Conservation (phyloP, 1,284 basidiomycete genomes). For the Papiliotrema fonsecae region DNA sequence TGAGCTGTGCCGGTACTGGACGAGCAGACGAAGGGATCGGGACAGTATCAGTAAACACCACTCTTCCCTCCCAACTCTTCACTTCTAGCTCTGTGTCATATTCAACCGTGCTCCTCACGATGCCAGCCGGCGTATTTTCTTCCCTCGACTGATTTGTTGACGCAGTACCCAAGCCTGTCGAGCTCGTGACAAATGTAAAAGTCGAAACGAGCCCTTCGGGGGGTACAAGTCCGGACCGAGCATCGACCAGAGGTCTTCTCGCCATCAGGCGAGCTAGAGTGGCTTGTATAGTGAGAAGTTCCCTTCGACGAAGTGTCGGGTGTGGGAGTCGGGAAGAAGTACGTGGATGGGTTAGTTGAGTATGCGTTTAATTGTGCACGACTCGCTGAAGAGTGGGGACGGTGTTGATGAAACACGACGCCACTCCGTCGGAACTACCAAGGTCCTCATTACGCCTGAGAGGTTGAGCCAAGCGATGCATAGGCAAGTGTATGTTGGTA, state of each 20-base stretch:
- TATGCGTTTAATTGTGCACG: too few relatives aligned
- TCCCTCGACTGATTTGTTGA: background rate
- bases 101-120: background rate
- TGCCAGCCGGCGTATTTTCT: background rate
- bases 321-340: too few relatives aligned
- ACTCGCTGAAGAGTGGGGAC: too few relatives aligned
- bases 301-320: too few relatives aligned
- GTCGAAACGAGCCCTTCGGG: constrained; percentile 2
- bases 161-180: background rate
- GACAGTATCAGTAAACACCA: constrained; percentile 2
- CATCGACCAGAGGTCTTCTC: too few relatives aligned
- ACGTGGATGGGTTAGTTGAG: too few relatives aligned
- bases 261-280: constrained; percentile 1
- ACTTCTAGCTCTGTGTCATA: constrained; percentile 1
- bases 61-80: constrained; percentile 2
- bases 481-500: too few relatives aligned
- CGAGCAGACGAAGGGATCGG: background rate
- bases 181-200: background rate
- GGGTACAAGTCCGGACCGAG: background rate
- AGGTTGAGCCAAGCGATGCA: too few relatives aligned
- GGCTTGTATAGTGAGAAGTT: background rate
- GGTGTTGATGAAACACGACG: too few relatives aligned
- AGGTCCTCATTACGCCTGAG: too few relatives aligned
- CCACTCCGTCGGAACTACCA: too few relatives aligned
- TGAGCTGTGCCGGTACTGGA: too few relatives aligned